phyloP scores from a whole-genome alignment of 345 rosid genomes.

The Eucalyptus cloeziana region DNA sequence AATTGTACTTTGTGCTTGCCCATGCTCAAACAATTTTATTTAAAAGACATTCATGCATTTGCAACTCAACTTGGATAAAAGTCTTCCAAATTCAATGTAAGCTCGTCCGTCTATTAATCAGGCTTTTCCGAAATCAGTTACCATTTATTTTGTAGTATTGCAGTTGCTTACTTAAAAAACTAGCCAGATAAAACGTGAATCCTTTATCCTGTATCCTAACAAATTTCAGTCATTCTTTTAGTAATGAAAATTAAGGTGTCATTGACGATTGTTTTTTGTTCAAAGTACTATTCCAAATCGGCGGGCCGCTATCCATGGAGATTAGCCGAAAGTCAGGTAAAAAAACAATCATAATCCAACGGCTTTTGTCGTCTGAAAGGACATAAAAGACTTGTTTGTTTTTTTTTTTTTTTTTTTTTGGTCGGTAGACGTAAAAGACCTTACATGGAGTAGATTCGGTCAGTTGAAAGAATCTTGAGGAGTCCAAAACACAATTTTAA shows the following conservation, averaged over 20 bases:
- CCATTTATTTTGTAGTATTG: no score
- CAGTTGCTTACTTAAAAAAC: background rate
- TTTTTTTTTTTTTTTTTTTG: no score
- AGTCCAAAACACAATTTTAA: background rate
- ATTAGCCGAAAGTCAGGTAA: background rate
- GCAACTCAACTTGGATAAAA: background rate
- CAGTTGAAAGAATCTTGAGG: background rate
- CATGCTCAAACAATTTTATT: background rate
- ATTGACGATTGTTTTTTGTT: background rate
- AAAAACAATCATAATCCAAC: background rate
- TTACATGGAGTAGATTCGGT: background rate
- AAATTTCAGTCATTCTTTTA: background rate
- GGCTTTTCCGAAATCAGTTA: background rate
- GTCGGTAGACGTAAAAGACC: background rate
- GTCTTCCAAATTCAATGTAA: background rate
- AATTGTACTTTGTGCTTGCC: background rate
- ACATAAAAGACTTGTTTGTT: background rate
- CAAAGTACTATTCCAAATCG: background rate
- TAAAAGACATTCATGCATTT: background rate
- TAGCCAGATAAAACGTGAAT: background rate
- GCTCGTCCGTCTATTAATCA: background rate
- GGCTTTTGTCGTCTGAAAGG: background rate
- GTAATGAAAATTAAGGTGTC: background rate
- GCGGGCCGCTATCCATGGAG: background rate
- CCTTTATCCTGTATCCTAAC: background rate